Conservation (phyloP, 176 grass and related monocot genomes). For the Themeda triandra region DNA sequence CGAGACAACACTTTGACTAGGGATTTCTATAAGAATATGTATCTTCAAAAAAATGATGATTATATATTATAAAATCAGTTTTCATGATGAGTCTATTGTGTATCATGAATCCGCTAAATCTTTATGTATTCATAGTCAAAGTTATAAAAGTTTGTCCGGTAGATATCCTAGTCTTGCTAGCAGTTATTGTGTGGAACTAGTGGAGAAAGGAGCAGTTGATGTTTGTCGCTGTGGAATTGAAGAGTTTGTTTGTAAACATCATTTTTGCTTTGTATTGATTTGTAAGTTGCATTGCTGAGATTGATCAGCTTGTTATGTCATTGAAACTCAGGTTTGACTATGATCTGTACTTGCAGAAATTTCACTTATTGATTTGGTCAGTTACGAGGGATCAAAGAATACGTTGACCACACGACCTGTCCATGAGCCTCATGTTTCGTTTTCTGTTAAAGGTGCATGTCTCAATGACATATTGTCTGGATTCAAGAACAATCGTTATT, state of each 20-base stretch:
- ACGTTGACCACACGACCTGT: conserved; percentile 23
- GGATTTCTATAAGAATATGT: background rate
- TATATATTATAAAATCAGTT: background rate
- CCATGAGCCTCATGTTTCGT: conserved; percentile 65
- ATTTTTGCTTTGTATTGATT: background rate
- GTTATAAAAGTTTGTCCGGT: background rate
- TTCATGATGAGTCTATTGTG: background rate
- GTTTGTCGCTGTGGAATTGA: background rate
- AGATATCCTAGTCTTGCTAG: background rate
- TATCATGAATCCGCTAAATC: background rate
- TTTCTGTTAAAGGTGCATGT: conserved; percentile 65
- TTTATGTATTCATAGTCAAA: background rate
- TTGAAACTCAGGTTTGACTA: conserved; percentile 1
- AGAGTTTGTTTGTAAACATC: conserved; percentile 8
- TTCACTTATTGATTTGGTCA: conserved; percentile 61
- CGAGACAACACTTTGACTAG: background rate
- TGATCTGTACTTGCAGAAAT: conserved; percentile 45
- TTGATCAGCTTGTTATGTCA: conserved; percentile 20
- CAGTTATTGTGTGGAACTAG: background rate
- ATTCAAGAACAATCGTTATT: background rate
- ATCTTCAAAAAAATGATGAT: background rate
- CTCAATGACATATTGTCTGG: conserved; percentile 1
- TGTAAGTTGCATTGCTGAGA: background rate
- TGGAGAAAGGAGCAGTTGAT: background rate
- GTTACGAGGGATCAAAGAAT: conserved; percentile 45